phyloP scores from a whole-genome alignment of 2,329 filamentous ascomycete genomes.

The Alternaria alternata region DNA sequence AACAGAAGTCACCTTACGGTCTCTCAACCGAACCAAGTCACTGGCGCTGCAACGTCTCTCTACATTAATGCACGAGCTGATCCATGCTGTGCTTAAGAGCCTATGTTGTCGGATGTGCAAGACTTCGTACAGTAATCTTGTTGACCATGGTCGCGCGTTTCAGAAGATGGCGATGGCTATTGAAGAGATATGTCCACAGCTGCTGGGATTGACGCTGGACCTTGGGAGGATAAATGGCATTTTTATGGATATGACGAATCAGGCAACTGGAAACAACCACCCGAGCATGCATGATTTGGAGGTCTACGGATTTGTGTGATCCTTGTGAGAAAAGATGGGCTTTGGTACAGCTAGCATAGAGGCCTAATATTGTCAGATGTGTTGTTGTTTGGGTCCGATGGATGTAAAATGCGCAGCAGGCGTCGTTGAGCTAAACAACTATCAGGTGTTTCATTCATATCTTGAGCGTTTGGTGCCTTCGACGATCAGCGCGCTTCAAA shows the following conservation, averaged over 20 bases:
- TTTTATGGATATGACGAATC: background rate
- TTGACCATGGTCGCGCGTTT: background rate
- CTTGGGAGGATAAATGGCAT: background rate
- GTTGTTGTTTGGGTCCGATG: background rate
- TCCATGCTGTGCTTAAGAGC: background rate
- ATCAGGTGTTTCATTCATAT: too few species aligned
- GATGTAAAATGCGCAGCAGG: too few species aligned
- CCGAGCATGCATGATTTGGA: background rate
- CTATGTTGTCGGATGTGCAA: background rate
- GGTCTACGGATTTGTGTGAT: background rate
- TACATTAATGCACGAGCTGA: background rate
- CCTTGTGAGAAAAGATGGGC: background rate
- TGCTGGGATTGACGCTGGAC: background rate
- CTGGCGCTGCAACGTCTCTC: background rate
- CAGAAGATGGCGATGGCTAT: background rate
- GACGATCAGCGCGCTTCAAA: too few species aligned
- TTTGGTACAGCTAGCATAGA: background rate
- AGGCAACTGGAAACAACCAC: fast-evolving
- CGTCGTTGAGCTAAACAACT: too few species aligned
- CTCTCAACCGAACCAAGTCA: background rate
- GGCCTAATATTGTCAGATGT: background rate
- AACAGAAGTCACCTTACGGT: fast-evolving
- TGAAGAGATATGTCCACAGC: background rate
- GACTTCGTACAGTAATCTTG: background rate
- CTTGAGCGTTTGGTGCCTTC: too few species aligned